Evolutionary conservation across 2,329 filamentous ascomycete genomes (phyloP), one percentile per base, ranked within the genome.

Genomic region (Arachnopeziza araneosa): DNA sequence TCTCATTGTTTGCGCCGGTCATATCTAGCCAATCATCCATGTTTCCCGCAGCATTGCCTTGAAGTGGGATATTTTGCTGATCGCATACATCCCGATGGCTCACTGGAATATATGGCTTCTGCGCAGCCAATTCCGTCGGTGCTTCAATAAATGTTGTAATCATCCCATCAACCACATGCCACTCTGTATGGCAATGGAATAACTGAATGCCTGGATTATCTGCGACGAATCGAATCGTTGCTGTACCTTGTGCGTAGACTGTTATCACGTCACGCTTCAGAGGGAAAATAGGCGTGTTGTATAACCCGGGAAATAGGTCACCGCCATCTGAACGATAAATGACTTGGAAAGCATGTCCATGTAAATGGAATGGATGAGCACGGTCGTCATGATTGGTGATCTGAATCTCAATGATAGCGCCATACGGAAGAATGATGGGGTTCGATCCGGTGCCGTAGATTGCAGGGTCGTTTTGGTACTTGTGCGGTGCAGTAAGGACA

Each of bases 181-280:
- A 82, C 7, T 78, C 77, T 12, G 80, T 77, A 55, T 80, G 89
- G 73, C 88, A 91, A 60, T 79, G 88, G 75, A 91, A 88, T 2
- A 88, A 71, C 84, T 84, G 88, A 30, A 88, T 76, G 68, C 85
- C 85, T 22, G 86, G 83, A 65, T 89, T 89, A 68, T 89, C 80
- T 1, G 85, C 84, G 56, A 76, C 76, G 75, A 87, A 87, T 17
- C 84, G 78, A 36, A 93, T 70, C 12, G 91, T 82, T 26, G 87
- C 79, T 71, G 87, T 85, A 0, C 88, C 87, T 32, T 83, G 79
- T 0, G 86, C 84, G 26, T 80, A 80, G 0, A 91, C 74, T 1
- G 86, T 80, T 0, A 89, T 73, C 0, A 77, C 78, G 64, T 83
- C 90, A 2, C 89, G 78, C 2, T 87, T 77, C 76, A 89, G 82